These are phyloP conservation scores for Lepidium sativum DNA, from an alignment of 345 rosid species.

Conservation along the genomic window DNA sequence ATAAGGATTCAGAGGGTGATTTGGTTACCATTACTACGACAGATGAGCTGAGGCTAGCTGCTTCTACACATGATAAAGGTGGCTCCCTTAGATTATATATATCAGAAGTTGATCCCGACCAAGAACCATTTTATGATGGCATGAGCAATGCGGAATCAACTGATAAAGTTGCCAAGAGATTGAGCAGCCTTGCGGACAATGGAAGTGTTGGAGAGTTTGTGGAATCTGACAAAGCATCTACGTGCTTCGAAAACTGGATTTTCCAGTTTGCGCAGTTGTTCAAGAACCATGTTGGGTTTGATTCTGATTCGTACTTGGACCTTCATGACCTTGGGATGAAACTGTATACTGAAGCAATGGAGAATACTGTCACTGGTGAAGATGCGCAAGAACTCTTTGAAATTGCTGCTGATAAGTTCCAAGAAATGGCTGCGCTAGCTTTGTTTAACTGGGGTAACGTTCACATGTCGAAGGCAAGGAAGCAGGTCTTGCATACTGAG, in stretches of 20 bases:
- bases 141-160: slow-evolving; percentile 28
- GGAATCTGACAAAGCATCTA: slow-evolving; percentile 34
- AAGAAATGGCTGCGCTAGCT: slow-evolving; percentile 95
- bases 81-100: slow-evolving; percentile 69
- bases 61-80: slow-evolving; percentile 39
- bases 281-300: slow-evolving; percentile 92
- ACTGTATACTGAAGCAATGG: slow-evolving; percentile 90
- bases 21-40: slow-evolving; percentile 80
- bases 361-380: slow-evolving; percentile 70
- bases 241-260: slow-evolving; percentile 72
- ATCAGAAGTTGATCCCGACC: slow-evolving; percentile 66
- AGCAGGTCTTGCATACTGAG: slow-evolving; percentile 54
- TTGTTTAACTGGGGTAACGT: slow-evolving; percentile 96
- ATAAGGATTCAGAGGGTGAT: slow-evolving; percentile 87
- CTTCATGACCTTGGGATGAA: slow-evolving; percentile 95
- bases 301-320: slow-evolving; percentile 87
- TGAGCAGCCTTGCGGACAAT: slow-evolving; percentile 31
- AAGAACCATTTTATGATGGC: slow-evolving; percentile 80
- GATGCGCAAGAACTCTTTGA: slow-evolving; percentile 85
- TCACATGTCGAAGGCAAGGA: slow-evolving; percentile 87
- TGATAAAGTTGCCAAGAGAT: slow-evolving; percentile 23
- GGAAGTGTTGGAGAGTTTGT: slow-evolving; percentile 35
- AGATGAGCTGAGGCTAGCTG: slow-evolving; percentile 73
- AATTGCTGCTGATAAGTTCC: slow-evolving; percentile 83
- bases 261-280: slow-evolving; percentile 82